phyloP scores from a whole-genome alignment of 495 filamentous ascomycete species.

The Lentithecium fluviatile region DNA sequence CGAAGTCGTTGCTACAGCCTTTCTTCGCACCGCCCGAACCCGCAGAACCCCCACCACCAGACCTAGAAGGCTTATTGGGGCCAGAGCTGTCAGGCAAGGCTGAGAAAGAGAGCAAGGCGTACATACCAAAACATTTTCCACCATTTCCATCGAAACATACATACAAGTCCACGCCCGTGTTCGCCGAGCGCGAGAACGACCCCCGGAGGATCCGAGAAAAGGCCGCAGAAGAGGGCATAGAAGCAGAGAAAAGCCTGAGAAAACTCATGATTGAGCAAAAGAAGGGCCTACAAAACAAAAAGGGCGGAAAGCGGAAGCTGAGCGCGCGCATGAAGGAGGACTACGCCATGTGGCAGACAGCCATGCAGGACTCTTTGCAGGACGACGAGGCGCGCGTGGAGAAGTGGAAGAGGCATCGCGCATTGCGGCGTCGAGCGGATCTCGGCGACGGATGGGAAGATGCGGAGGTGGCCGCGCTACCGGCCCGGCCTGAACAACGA shows the following conservation, averaged over 20 bases:
- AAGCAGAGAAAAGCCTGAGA: slow-evolving; percentile 71
- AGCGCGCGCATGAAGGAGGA: slow-evolving; percentile 12
- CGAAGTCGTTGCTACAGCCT: slow-evolving; percentile 40
- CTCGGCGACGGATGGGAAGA: neutral
- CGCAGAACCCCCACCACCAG: slow-evolving; percentile 45
- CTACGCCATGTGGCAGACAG: slow-evolving; percentile 37
- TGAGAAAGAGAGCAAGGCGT: slow-evolving; percentile 50
- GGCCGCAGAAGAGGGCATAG: slow-evolving; percentile 68
- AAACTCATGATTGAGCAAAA: slow-evolving; percentile 57
- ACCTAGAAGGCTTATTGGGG: slow-evolving; percentile 49
- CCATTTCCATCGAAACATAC: slow-evolving; percentile 71
- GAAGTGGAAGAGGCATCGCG: slow-evolving; percentile 10
- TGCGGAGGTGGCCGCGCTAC: neutral
- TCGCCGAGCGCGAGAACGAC: slow-evolving; percentile 64
- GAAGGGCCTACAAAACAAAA: slow-evolving; percentile 33
- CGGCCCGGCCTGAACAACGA: slow-evolving; percentile 1
- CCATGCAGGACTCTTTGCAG: slow-evolving; percentile 39
- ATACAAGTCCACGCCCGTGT: slow-evolving; percentile 66
- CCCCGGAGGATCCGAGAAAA: slow-evolving; percentile 69
- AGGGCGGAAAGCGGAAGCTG: slow-evolving; percentile 17
- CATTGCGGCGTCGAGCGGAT: no score
- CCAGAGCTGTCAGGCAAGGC: slow-evolving; percentile 53
- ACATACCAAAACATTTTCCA: slow-evolving; percentile 68
- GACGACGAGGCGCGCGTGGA: slow-evolving; percentile 39
- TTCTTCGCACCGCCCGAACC: slow-evolving; percentile 51